These are phyloP conservation scores for Zygosaccharomyces sapae DNA, from an alignment of 1,139 yeast species.

Conservation along the genomic window DNA sequence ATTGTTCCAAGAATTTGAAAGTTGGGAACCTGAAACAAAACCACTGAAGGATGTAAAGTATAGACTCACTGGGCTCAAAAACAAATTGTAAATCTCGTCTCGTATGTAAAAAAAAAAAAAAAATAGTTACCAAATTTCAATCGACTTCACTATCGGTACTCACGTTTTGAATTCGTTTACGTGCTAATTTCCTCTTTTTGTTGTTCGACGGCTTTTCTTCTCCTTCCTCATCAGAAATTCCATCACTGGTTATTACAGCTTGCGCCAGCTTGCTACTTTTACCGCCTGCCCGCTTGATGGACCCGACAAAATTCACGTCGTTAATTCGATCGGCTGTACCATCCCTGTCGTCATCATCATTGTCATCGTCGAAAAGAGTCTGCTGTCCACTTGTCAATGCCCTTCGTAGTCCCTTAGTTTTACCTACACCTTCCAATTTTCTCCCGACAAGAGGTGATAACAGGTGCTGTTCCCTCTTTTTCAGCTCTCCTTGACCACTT, in stretches of 20 bases:
- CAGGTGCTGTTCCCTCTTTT: constrained; percentile 17
- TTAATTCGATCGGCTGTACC: constrained; percentile 18
- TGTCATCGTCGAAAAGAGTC: constrained; percentile 23
- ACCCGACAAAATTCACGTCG: constrained; percentile 17
- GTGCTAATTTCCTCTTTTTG: constrained; percentile 22
- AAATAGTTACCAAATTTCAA: neutral
- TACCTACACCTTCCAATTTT: constrained; percentile 10
- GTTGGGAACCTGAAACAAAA: constrained; percentile 84
- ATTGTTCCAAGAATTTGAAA: constrained; percentile 66
- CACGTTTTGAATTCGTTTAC: constrained; percentile 23
- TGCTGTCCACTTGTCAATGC: constrained; percentile 18
- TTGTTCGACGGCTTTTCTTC: constrained; percentile 1
- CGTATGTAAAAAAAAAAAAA: neutral
- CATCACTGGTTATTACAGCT: constrained; percentile 18
- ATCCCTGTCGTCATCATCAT: constrained; percentile 13
- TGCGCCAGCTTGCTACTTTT: constrained; percentile 15
- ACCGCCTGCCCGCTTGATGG: constrained; percentile 12
- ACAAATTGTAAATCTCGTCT: constrained; percentile 33
- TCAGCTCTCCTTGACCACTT: neutral
- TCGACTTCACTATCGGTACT: constrained; percentile 11
- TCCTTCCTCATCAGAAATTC: constrained; percentile 16
- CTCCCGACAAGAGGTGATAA: constrained; percentile 19
- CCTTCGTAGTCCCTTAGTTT: constrained; percentile 18
- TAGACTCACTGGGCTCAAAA: constrained; percentile 65
- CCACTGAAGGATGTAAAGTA: constrained; percentile 77